phyloP scores from a whole-genome alignment of 2,329 filamentous ascomycete species.

The Aspergillus melleus region DNA sequence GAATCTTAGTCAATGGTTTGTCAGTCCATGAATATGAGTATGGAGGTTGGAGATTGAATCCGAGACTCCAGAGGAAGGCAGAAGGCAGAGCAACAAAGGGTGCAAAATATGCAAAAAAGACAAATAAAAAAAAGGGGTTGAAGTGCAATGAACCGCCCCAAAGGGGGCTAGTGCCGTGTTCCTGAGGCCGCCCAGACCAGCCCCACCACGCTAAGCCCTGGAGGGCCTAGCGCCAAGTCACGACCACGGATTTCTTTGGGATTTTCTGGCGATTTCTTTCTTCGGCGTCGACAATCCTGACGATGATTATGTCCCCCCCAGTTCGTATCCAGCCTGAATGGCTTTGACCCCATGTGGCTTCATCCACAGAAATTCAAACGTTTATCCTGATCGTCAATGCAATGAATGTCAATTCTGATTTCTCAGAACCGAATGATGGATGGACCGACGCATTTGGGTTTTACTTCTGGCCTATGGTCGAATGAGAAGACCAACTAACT shows the following conservation, averaged over 20 bases:
- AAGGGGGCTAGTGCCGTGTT: not conserved
- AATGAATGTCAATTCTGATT: not conserved
- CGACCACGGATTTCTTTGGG: not conserved
- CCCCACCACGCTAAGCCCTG: not conserved
- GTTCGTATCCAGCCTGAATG: not conserved
- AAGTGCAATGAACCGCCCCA: not conserved
- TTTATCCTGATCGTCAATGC: not conserved
- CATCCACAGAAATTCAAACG: not conserved
- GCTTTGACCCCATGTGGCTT: not conserved
- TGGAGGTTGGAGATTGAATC: too few species aligned
- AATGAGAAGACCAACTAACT: slow-evolving; percentile 20
- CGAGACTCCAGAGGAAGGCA: not conserved
- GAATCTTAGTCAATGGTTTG: not conserved
- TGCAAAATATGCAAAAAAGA: not conserved
- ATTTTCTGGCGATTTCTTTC: not conserved
- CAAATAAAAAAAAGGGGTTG: slow-evolving; percentile 1
- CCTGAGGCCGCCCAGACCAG: not conserved
- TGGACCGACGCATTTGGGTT: slow-evolving; percentile 17
- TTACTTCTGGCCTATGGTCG: slow-evolving; percentile 11
- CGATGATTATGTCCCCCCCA: not conserved
- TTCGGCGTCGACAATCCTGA: not conserved
- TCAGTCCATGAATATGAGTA: too few species aligned
- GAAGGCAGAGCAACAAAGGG: not conserved
- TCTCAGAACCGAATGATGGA: not conserved
- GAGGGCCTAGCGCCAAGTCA: not conserved